Conservation (phyloP, 2,329 filamentous ascomycete species). For the Alternaria alternata region DNA sequence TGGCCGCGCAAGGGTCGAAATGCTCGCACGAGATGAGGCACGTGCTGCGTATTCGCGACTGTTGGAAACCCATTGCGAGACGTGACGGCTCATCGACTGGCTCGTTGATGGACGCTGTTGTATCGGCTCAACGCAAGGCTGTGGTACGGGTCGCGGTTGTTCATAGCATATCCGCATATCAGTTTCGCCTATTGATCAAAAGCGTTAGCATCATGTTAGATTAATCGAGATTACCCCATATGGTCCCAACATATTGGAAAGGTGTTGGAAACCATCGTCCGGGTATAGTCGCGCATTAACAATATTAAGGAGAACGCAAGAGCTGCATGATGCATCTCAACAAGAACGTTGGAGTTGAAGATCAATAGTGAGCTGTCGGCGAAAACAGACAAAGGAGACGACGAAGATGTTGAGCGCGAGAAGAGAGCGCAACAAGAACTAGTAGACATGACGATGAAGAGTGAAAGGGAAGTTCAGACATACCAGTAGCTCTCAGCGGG, state of each 20-base stretch:
- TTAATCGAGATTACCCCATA: constrained; percentile 15
- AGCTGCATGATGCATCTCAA: constrained; percentile 29
- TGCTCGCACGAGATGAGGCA: constrained; percentile 46
- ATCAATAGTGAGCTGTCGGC: neutral
- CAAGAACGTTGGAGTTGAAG: constrained; percentile 18
- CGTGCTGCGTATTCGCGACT: constrained; percentile 47
- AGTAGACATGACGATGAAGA: constrained; percentile 3
- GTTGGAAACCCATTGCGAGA: constrained; percentile 48
- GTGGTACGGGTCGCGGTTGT: constrained; percentile 39
- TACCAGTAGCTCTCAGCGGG: constrained; percentile 36
- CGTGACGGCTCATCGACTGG: constrained; percentile 45
- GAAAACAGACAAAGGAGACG: neutral
- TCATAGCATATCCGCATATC: constrained; percentile 46
- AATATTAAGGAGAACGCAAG: constrained; percentile 36
- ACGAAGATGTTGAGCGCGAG: neutral
- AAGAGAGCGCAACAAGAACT: neutral
- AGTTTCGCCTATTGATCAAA: constrained; percentile 24
- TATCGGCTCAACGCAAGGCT: constrained; percentile 41
- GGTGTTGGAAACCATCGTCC: constrained; percentile 16
- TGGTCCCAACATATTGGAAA: constrained; percentile 18
- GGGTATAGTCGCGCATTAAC: constrained; percentile 23
- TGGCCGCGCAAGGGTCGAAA: constrained; percentile 42
- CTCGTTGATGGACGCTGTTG: constrained; percentile 45
- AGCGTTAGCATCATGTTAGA: constrained; percentile 24
- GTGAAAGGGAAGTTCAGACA: constrained; percentile 26